These are phyloP conservation scores for Neurospora sp. DNA, from an alignment of 495 filamentous ascomycete species.

Conservation along the genomic window DNA sequence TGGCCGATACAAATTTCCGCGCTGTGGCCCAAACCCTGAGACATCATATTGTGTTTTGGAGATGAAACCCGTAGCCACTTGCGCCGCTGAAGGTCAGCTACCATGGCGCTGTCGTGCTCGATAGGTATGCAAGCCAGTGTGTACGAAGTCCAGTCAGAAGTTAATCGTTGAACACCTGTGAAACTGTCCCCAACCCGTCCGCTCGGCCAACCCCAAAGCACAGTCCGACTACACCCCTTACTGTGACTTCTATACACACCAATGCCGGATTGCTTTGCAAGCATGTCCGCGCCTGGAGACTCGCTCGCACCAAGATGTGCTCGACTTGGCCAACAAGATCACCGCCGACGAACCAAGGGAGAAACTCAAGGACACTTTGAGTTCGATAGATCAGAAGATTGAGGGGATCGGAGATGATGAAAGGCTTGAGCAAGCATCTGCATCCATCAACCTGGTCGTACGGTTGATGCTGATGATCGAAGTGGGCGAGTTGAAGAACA, in stretches of 20 bases:
- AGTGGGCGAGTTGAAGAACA: background rate
- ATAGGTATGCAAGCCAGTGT: background rate
- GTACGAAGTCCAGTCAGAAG: background rate
- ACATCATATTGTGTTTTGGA: too few relatives aligned
- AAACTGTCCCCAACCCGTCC: background rate
- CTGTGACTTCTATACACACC: conserved; percentile 1
- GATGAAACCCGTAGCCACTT: too few relatives aligned
- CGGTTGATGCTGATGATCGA: conserved; percentile 6
- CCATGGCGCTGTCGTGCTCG: background rate
- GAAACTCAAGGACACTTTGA: background rate
- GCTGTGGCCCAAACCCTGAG: background rate
- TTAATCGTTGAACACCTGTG: background rate
- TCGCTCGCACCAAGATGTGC: conserved; percentile 1
- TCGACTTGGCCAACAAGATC: background rate
- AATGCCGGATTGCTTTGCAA: background rate
- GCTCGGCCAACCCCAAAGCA: background rate
- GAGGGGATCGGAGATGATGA: background rate
- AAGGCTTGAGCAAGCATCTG: background rate
- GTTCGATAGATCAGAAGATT: background rate
- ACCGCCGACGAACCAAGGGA: background rate
- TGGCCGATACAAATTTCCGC: background rate
- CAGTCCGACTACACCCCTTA: background rate
- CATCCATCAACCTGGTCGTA: conserved; percentile 2
- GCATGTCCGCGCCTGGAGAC: background rate
- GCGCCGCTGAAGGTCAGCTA: too few relatives aligned